phyloP scores from a whole-genome alignment of 805 yeast genomes.

The Candida namnaoensis region DNA sequence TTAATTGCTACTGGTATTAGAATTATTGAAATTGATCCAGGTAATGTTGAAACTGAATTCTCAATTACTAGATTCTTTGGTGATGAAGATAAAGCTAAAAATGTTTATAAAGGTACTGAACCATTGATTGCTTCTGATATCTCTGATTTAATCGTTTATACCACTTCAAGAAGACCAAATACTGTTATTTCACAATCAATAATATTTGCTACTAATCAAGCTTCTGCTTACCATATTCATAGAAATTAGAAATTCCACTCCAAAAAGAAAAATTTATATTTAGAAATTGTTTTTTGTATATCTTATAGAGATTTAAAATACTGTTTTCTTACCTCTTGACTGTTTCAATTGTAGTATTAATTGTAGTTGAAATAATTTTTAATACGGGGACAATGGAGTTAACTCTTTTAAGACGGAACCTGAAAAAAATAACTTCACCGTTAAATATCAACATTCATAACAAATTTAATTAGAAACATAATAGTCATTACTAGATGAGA shows the following conservation, averaged over 20 bases:
- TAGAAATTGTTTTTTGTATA: no score
- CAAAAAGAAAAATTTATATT: no score
- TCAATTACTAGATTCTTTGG: conserved; percentile 53
- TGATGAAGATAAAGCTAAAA: conserved; percentile 41
- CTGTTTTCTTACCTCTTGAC: no score
- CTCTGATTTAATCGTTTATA: conserved; percentile 48
- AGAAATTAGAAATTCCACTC: conserved; percentile 28
- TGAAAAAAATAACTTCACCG: no score
- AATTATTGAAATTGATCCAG: conserved; percentile 60
- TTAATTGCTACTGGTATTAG: conserved; percentile 58
- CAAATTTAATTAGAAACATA: no score
- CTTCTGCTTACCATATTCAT: conserved; percentile 59
- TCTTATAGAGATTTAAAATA: no score
- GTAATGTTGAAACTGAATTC: conserved; percentile 63
- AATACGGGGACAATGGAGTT: no score
- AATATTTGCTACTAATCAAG: conserved; percentile 81
- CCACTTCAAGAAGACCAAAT: conserved; percentile 45
- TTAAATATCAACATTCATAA: no score
- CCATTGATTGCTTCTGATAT: conserved; percentile 53
- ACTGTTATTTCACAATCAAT: conserved; percentile 66
- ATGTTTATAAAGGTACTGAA: conserved; percentile 45
- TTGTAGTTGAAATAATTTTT: no score
- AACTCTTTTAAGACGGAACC: no score
- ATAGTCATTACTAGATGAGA: no score
- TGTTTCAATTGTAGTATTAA: no score